Evolutionary conservation across 495 filamentous ascomycete genomes (phyloP).

Genomic region (Alectoria sarmentosa): DNA sequence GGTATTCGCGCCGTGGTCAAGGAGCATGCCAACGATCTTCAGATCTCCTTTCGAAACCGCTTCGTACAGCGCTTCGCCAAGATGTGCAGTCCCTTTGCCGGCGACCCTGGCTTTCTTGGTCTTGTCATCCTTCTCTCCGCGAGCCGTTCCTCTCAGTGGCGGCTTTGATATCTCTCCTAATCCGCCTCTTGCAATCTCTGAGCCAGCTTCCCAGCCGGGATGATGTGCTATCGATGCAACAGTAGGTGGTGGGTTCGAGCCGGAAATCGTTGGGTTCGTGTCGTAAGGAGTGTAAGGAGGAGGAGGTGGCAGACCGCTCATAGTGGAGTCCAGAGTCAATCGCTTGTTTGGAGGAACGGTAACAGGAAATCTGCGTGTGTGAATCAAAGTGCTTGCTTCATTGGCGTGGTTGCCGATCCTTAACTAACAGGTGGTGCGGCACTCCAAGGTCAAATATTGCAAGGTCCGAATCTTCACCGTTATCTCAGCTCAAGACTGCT

Average conservation of each 20-base stretch:
- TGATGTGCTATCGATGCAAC: not conserved
- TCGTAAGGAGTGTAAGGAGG: slow-evolving; percentile 17
- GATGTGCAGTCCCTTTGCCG: not conserved
- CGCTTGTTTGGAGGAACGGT: not conserved
- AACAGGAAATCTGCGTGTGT: not conserved
- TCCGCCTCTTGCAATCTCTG: not conserved
- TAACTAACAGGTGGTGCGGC: not conserved
- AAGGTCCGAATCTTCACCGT: too few relatives aligned
- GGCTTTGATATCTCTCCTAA: not conserved
- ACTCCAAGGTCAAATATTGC: not conserved
- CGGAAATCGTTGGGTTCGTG: not conserved
- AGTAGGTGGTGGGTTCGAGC: slow-evolving; percentile 1
- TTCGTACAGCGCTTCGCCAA: slow-evolving; percentile 19
- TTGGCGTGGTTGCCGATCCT: not conserved
- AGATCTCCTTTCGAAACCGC: slow-evolving; percentile 16
- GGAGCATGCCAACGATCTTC: slow-evolving; percentile 11
- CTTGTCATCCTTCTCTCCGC: not conserved
- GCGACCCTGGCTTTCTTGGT: not conserved
- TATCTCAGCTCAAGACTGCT: not conserved
- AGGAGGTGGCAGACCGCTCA: slow-evolving; percentile 16
- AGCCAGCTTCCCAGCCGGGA: not conserved
- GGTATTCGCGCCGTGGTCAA: slow-evolving; percentile 17
- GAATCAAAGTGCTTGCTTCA: not conserved
- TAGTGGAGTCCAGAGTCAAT: not conserved
- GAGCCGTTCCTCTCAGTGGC: not conserved